Percentiles rank a stretch among this genome's conserved stretches.
Evolutionary conservation across 352 stramenopile genomes (phyloP).

Genomic region (Salisapilia sapeloensis): DNA sequence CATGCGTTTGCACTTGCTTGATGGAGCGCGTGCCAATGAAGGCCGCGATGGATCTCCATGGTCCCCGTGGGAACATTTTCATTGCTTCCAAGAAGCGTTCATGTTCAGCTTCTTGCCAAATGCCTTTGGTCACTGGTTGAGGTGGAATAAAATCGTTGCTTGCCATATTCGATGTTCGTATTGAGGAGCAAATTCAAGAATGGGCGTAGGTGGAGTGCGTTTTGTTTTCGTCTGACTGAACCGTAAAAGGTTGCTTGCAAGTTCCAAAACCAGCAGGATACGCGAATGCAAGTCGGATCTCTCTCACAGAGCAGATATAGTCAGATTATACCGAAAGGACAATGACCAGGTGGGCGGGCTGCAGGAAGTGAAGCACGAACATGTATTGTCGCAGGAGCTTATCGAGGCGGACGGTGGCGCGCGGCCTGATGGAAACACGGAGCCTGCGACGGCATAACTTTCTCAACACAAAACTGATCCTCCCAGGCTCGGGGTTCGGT

Average conservation of each 20-base stretch:
- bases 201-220: no score
- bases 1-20: slow-evolving; percentile 73
- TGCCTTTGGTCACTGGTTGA: slow-evolving; percentile 26
- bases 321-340: no score
- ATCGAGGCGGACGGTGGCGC: no score
- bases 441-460: no score
- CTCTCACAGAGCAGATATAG: neutral
- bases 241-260: neutral
- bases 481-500: no score
- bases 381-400: no score
- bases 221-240: neutral
- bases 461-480: no score
- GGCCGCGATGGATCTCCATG: slow-evolving; percentile 55
- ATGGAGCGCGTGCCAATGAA: slow-evolving; percentile 65
- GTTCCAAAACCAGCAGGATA: neutral
- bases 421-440: no score
- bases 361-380: no score
- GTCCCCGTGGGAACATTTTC: slow-evolving; percentile 57
- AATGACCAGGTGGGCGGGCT: no score
- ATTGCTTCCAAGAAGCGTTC: slow-evolving; percentile 71
- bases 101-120: slow-evolving; percentile 64
- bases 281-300: neutral
- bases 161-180: neutral
- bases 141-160: slow-evolving; percentile 6
- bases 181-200: no score